Conservation (phyloP, 2,329 filamentous ascomycete species). For the Colletotrichum tofieldiae region DNA sequence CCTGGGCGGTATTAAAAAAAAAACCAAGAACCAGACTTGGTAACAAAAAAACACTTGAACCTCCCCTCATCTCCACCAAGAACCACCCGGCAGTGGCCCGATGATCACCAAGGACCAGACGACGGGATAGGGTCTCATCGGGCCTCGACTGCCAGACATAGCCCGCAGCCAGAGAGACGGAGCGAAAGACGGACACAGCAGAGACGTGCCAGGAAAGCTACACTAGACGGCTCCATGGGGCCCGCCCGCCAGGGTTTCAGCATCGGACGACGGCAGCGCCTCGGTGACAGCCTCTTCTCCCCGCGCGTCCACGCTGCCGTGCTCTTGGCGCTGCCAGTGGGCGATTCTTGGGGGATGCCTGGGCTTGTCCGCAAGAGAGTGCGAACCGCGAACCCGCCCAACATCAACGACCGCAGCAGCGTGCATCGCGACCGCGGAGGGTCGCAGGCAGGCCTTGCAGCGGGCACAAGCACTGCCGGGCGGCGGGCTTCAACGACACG, state of each 20-base stretch:
- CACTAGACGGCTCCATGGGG: conserved; percentile 6
- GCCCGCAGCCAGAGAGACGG: not conserved
- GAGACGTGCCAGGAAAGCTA: not conserved
- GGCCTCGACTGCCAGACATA: not conserved
- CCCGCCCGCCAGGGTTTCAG: conserved; percentile 21
- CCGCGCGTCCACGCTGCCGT: not conserved
- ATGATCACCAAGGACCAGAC: conserved; percentile 3
- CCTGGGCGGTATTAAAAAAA: not conserved
- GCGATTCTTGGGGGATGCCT: not conserved
- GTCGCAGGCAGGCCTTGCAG: too few species aligned
- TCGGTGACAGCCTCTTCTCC: not conserved
- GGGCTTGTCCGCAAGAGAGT: too few species aligned
- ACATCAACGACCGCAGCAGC: too few species aligned
- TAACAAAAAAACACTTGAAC: not conserved
- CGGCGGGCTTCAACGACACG: not conserved
- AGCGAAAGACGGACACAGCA: not conserved
- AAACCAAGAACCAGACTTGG: not conserved
- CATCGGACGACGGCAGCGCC: conserved; percentile 28
- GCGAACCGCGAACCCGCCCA: too few species aligned
- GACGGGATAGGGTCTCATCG: conserved; percentile 1
- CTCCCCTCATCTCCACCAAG: conserved; percentile 3
- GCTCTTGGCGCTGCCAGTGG: not conserved
- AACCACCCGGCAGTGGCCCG: conserved; percentile 1
- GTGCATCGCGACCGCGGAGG: too few species aligned
- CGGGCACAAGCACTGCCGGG: too few species aligned